These are phyloP conservation scores for Medicago truncatula DNA, from an alignment of 306 rosid species.

Conservation along the genomic window MtrunA17r5.0-ANR NC_053048.1:32029501-32030000, in stretches of 20 bases:
- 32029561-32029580: conserved; percentile 5
- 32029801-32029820: background rate
- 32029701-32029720: background rate
- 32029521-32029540: background rate
- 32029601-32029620: background rate
- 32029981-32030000: conserved; percentile 3
- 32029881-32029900: background rate
- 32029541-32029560: background rate
- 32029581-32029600: background rate
- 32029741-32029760: background rate
- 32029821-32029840: conserved; percentile 1
- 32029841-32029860: background rate
- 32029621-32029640: background rate
- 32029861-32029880: conserved; percentile 13
- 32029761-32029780: background rate
- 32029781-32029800: background rate
- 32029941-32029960: background rate
- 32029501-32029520: background rate
- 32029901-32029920: background rate
- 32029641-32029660: background rate
- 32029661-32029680: background rate
- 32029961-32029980: conserved; percentile 2
- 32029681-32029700: background rate
- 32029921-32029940: background rate
- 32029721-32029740: background rate